Evolutionary conservation across 2,329 filamentous ascomycete species (phyloP), one percentile per base, ranked within the genome.

Genomic region (Monosporascus cannonballus): DNA sequence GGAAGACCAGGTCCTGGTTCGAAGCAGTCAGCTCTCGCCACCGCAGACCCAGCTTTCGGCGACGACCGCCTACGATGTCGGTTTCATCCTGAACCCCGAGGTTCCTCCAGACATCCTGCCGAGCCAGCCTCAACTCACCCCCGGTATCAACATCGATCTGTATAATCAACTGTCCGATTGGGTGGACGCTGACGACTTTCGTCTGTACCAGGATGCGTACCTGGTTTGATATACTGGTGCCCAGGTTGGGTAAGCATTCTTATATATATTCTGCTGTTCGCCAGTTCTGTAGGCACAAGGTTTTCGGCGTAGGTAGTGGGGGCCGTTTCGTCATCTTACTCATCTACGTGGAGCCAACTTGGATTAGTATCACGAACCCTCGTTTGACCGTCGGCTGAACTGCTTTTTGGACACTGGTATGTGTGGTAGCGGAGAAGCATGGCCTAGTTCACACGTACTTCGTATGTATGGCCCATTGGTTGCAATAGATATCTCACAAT

Each of bases 31-130:
- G 18, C 44, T 41, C 22, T n/a, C 48, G 49, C 42, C 27, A 15
- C 22, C 50, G 20, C 38, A 20, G 27, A 6, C 20, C 7, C 54
- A 24, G 17, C 15, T 27, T 15, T 5, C 37, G 17, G 30, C 37
- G 7, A 52, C 50, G 4, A 50, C 51, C 7, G 45, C 53, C 14
- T 58, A 56, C 24, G 51, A 56, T 48, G 56, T 58, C 9, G 56
- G 54, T 1, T 56, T 58, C 30, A 54, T 58, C 6, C 25, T 58
- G 11, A 54, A 56, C 47, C 50, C 50, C 15, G 52, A 51, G 24
- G 22, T 49, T 48, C 46, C 17, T 18, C 41, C 15, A 6, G 25
- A 1, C 36, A 44, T 27, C 37, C 36, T 36, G 46, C 49, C 15
- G 25, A 37, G 20, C 5, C 45, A 44, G 14, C 42, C 27, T 18